Evolutionary conservation across 805 yeast species (phyloP), one percentile per base, ranked within the genome.

Genomic region (Kuraishia cidri): DNA sequence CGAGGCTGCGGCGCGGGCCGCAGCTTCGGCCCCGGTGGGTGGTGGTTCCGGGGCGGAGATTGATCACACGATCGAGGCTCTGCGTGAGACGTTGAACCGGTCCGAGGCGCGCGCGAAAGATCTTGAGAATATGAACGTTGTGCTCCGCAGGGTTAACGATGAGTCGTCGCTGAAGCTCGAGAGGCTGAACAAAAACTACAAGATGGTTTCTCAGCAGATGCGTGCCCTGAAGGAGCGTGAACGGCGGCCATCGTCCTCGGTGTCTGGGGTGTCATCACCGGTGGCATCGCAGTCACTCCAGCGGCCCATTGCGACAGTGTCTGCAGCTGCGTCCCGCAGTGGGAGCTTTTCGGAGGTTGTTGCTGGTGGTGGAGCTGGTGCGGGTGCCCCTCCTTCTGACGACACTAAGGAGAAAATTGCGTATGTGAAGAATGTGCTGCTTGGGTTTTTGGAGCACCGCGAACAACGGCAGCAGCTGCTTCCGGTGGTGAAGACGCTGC

Each of bases 401-500:
- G 55, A 48, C 4, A 48, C 47, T 16, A 50, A 50, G 12, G 66
- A 64, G 30, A 80, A 75, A 44, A 64, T 79, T 14, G 84, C 94
- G 9, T 90, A 90, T 50, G 66, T 87, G 32, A 84, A 83, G 52
- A 92, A 92, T 50, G 96, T 90, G 3, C 55, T 90, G n/a, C 60
- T 90, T 2, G 97, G 97, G 2, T 92, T 82, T 51, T 56, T 92
- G 34, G 96, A 88, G 48, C 95, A 84, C 50, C 82, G 72, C 47
- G 98, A 90, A n/a, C 97, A 88, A 55, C 67, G 97, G 37, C 75
- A 67, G 19, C 85, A 79, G 52, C 65, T 90, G 27, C 60, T 92
- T 21, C 97, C 97, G 0, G 97, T 92, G 5, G 62, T 90, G 16
- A 72, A 88, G 31, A 76, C 84, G 42, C 55, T 90, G 32, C 66